phyloP scores from a whole-genome alignment of 1,284 basidiomycete species.

The Cystobasidium pallidum region DNA sequence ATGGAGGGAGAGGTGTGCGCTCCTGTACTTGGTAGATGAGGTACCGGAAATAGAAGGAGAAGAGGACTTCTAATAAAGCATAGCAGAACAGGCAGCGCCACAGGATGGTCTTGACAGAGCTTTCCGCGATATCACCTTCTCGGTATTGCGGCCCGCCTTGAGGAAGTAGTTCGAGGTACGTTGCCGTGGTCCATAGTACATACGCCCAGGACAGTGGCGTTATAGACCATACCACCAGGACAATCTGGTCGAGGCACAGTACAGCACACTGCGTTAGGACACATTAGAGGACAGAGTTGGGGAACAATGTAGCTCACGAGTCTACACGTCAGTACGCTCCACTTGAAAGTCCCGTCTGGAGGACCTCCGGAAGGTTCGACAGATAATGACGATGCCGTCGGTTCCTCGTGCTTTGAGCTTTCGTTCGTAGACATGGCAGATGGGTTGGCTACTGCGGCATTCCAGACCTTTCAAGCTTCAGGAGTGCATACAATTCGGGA shows the following conservation, averaged over 20 bases:
- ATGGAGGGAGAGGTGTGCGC: constrained; percentile 31
- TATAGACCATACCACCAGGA: constrained; percentile 71
- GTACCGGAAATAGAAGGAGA: constrained; percentile 70
- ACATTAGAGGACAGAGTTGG: too few relatives aligned
- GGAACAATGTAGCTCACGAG: constrained; percentile 12
- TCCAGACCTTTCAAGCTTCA: neutral
- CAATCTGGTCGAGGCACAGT: constrained; percentile 60
- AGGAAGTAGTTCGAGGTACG: constrained; percentile 32
- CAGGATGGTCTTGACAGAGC: constrained; percentile 25
- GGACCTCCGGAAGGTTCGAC: constrained; percentile 29
- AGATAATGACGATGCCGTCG: neutral
- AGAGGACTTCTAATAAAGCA: constrained; percentile 64
- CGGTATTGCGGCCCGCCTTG: constrained; percentile 8
- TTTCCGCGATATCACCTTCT: constrained; percentile 16
- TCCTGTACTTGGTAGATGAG: constrained; percentile 64
- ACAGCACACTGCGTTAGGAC: constrained; percentile 64
- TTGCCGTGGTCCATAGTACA: constrained; percentile 61
- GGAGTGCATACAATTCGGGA: neutral
- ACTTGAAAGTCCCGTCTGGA: constrained; percentile 31
- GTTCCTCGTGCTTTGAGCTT: neutral
- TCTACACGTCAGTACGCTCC: constrained; percentile 25
- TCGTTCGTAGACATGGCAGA: neutral
- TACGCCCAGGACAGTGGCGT: constrained; percentile 72
- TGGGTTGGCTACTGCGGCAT: neutral
- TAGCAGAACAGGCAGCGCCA: constrained; percentile 46